Conservation (phyloP, 2,329 filamentous ascomycete species). For the Chalaropsis thielavioides region DNA sequence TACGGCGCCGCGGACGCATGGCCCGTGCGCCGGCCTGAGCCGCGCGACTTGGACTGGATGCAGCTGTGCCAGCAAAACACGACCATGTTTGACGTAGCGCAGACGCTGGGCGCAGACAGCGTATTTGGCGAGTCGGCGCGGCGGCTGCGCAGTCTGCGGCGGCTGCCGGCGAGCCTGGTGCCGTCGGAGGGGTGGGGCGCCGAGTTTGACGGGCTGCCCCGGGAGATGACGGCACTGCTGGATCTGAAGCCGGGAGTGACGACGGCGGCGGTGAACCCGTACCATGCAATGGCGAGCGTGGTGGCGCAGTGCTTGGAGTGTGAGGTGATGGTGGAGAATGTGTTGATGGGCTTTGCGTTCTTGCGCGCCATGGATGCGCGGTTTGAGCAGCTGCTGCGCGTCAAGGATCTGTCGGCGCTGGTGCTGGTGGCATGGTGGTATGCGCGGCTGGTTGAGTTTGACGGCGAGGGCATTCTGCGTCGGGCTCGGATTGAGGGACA, state of each 20-base stretch:
- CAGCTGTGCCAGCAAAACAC: conserved; percentile 42
- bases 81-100: conserved; percentile 36
- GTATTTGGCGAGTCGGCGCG: conserved; percentile 28
- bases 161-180: conserved; percentile 16
- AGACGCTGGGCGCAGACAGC: conserved; percentile 35
- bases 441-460: conserved; percentile 30
- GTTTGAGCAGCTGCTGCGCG: conserved; percentile 32
- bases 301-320: conserved; percentile 28
- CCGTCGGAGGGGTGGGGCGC: background rate
- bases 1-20: conserved; percentile 34
- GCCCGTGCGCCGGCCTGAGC: conserved; percentile 35
- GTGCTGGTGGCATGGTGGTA: conserved; percentile 45
- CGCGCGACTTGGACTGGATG: conserved; percentile 42
- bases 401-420: conserved; percentile 39
- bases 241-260: conserved; percentile 19
- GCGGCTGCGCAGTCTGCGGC: conserved; percentile 14
- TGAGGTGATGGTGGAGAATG: conserved; percentile 26
- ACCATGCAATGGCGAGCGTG: conserved; percentile 25
- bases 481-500: conserved; percentile 35
- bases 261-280: conserved; percentile 23
- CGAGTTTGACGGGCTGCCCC: conserved; percentile 22
- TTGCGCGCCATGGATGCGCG: conserved; percentile 30
- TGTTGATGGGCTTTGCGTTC: conserved; percentile 34
- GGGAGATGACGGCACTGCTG: conserved; percentile 24
- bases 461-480: conserved; percentile 31